These are phyloP conservation scores for Neoarthrinium moseri DNA, from an alignment of 2,329 filamentous ascomycete genomes.

Conservation along the genomic window DNA sequence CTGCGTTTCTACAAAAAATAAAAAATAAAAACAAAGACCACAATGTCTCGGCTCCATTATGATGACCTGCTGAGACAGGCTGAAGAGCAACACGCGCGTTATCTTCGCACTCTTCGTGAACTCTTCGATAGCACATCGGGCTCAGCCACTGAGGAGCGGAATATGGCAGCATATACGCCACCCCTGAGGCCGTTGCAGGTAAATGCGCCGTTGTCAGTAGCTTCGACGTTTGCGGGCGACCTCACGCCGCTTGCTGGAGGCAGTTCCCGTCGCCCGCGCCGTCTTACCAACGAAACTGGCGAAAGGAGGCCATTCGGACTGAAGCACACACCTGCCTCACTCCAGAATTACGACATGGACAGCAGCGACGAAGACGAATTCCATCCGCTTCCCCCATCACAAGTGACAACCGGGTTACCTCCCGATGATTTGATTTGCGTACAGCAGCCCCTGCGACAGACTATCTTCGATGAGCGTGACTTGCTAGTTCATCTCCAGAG, in stretches of 20 bases:
- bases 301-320: neutral
- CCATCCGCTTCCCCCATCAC: neutral
- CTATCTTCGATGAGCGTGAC: neutral
- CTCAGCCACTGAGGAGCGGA: neutral
- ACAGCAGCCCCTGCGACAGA: neutral
- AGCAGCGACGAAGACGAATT: conserved; percentile 7
- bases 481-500: neutral
- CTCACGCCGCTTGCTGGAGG: neutral
- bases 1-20: too few species aligned
- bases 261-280: neutral
- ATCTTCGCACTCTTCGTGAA: conserved; percentile 2
- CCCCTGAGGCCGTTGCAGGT: neutral
- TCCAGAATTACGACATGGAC: conserved; percentile 2
- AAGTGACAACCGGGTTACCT: neutral
- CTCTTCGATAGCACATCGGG: neutral
- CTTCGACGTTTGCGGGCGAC: conserved; percentile 3
- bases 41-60: neutral
- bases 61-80: conserved; percentile 3
- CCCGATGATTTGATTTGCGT: neutral
- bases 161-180: neutral
- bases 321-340: conserved; percentile 5
- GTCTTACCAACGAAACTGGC: conserved; percentile 4
- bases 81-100: conserved; percentile 7
- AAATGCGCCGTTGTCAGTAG: neutral
- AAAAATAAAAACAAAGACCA: too few species aligned